A percentile compares a stretch with the other conserved stretches of the same genome.
Evolutionary conservation across 345 rosid genomes (phyloP).

Genomic region (Theobroma cacao): DNA sequence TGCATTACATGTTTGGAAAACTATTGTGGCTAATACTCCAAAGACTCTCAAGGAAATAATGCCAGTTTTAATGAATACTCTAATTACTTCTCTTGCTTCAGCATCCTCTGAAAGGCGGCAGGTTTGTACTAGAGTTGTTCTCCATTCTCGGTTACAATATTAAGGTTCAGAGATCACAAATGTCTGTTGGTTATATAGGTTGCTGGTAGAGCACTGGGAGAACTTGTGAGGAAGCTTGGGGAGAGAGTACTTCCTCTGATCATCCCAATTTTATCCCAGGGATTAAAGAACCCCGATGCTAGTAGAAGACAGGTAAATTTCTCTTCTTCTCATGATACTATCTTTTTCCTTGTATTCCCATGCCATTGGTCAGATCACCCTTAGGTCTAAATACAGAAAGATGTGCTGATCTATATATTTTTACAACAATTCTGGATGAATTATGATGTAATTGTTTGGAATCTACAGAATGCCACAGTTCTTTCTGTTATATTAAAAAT

Average conservation of each 20-base stretch:
- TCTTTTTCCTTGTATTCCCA: background rate
- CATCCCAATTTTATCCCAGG: constrained; percentile 82
- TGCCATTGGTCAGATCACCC: background rate
- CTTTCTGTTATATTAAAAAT: background rate
- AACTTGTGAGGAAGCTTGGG: constrained; percentile 98
- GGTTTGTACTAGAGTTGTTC: constrained; percentile 40
- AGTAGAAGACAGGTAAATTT: constrained; percentile 83
- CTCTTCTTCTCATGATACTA: background rate
- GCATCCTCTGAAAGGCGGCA: constrained; percentile 95
- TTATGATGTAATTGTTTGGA: background rate
- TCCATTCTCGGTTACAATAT: background rate
- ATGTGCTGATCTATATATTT: background rate
- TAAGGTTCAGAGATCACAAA: background rate
- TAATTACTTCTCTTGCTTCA: constrained; percentile 86
- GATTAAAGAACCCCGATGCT: constrained; percentile 71
- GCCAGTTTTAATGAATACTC: constrained; percentile 93
- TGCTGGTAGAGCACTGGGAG: constrained; percentile 94
- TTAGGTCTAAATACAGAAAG: background rate
- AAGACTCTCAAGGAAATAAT: constrained; percentile 96
- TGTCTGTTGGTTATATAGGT: constrained; percentile 41
- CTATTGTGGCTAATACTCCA: constrained; percentile 96
- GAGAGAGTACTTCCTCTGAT: constrained; percentile 99
- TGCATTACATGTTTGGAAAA: constrained; percentile 98
- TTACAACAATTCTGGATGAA: background rate
- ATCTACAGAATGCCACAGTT: background rate